Evolutionary conservation across 805 yeast species (phyloP).

Genomic region (Yarrowia hollandica): DNA sequence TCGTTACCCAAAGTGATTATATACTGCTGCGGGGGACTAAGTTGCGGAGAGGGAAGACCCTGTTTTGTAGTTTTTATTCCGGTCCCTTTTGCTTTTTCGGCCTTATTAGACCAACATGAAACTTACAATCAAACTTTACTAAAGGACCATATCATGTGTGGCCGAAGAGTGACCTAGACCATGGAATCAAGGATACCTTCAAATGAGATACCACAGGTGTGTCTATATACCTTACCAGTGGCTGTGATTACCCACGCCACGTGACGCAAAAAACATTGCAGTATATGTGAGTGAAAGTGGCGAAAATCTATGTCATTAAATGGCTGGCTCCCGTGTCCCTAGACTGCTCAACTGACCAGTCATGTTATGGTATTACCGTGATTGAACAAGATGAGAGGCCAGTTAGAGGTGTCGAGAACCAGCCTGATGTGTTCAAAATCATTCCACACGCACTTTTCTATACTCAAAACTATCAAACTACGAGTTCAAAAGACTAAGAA

Average conservation of each 20-base stretch:
- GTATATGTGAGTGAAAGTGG: too few species aligned
- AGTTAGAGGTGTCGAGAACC: not conserved
- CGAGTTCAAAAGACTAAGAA: too few species aligned
- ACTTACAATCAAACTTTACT: not conserved
- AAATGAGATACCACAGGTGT: not conserved
- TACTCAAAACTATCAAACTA: too few species aligned
- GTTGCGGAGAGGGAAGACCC: too few species aligned
- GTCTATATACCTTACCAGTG: too few species aligned
- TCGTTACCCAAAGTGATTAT: too few species aligned
- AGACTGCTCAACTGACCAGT: not conserved
- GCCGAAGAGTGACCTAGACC: not conserved
- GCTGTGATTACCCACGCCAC: too few species aligned
- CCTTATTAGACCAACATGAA: not conserved
- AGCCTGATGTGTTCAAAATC: not conserved
- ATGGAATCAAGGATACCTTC: not conserved
- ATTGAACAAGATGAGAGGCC: not conserved
- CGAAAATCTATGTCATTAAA: too few species aligned
- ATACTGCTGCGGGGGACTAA: too few species aligned
- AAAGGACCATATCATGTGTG: not conserved
- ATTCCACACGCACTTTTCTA: too few species aligned
- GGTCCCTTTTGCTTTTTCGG: not conserved
- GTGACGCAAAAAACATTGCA: too few species aligned
- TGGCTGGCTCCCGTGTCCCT: slow-evolving; percentile 10
- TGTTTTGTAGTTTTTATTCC: too few species aligned
- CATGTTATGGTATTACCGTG: not conserved